Base-by-base conservation (phyloP, 73 alveolate genomes). In the Paramecium tetraurelia region DNA sequence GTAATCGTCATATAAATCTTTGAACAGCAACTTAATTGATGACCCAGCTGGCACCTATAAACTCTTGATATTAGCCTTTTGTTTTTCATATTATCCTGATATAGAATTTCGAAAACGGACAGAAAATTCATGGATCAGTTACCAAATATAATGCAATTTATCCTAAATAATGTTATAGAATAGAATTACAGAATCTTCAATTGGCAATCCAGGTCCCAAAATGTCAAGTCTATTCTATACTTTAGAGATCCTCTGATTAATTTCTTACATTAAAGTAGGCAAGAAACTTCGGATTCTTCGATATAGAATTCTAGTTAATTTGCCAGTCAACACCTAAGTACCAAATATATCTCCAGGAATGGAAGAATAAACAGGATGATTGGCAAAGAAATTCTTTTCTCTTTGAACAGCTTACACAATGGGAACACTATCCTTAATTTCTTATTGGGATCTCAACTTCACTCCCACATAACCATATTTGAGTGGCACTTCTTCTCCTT, bases 91-190 rank as follows among this genome's bases (percentile, higher is more conserved):
- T 35, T 84, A 77, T 27, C 97, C 99, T 86, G 87, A 89, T 68
- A 92, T 94, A 27, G 93, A 89, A 92, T 95, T 96, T 86, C 92
- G 92, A 89, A 94, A 95, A 18, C 87, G 50, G 40, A 86, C 96
- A 31, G 96, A 86, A 71, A 94, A 95, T 58, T 95, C 97, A 59
- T 76, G 94, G 40, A 93, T 77, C 80, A 94, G 92, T 75, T 83
- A 53, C 99, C 99, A 98, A 84, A 98, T 94, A 86, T 96, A 94
- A 57, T 97, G 99, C 87, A 97, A 94, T 86, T 98, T 98, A 20
- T 59, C 77, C 77, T 21, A 31, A 63, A 12, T 63, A 27, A 63
- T 10, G 46, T 31, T 27, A 63, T 63, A 63, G 22, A 38, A 48
- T 89, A 53, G 22, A 53, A 53, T 12, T 63, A 95, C 96, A 46